Percentiles rank a stretch among this genome's conserved stretches.
These are phyloP conservation scores for Arxiozyma slooffiae DNA, from an alignment of 1,139 yeast species.

Conservation along the genomic window DNA sequence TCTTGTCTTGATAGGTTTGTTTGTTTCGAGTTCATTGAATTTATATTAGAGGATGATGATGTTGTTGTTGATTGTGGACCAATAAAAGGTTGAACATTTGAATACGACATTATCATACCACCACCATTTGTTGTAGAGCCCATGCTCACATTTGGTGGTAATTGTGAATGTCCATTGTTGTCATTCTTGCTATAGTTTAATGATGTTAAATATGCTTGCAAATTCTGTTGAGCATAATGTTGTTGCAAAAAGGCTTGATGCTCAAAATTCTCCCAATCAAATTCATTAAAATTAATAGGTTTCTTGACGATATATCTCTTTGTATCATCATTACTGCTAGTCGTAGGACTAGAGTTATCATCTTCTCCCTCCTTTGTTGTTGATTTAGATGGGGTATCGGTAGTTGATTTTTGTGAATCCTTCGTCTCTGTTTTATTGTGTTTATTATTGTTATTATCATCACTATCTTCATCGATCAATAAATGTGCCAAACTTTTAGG, in stretches of 20 bases:
- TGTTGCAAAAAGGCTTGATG: slow-evolving; percentile 31
- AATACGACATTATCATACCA: not conserved
- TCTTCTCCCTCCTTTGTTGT: slow-evolving; percentile 6
- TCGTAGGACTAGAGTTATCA: slow-evolving; percentile 1
- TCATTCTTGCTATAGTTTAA: slow-evolving; percentile 9
- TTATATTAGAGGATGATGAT: not conserved
- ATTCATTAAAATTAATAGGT: slow-evolving; percentile 29
- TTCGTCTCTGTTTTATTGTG: not conserved
- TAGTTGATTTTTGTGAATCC: not conserved
- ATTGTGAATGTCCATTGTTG: not conserved
- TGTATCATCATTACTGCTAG: slow-evolving; percentile 3
- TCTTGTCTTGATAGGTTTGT: not conserved
- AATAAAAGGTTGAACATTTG: not conserved
- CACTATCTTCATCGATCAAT: slow-evolving; percentile 26
- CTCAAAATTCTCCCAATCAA: slow-evolving; percentile 30
- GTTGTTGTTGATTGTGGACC: not conserved
- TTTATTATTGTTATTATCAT: slow-evolving; percentile 7
- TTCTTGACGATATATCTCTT: slow-evolving; percentile 26
- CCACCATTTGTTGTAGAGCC: not conserved
- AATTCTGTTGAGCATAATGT: slow-evolving; percentile 29
- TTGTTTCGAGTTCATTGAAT: not conserved
- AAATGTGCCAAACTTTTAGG: slow-evolving; percentile 43
- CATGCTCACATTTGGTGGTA: not conserved
- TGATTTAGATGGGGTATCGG: not conserved
- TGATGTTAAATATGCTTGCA: slow-evolving; percentile 27